These are phyloP conservation scores for Tricholoma flavovirens DNA, from an alignment of 768 basidiomycete genomes.

Conservation along the genomic window DNA sequence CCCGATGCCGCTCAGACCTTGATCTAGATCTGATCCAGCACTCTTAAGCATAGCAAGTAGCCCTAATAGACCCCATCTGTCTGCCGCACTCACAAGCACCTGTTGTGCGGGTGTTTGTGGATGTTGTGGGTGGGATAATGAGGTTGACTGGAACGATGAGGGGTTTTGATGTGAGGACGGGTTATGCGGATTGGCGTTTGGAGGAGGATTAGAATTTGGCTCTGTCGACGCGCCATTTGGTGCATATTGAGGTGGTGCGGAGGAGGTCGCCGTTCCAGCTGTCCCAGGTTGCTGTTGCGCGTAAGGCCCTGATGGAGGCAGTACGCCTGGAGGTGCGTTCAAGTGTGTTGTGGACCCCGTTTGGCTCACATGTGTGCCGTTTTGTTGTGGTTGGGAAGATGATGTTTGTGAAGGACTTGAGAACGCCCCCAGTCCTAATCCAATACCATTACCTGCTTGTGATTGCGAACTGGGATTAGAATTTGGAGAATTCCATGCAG, in stretches of 20 bases:
- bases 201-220: constrained; percentile 31
- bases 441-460: constrained; percentile 8
- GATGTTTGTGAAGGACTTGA: constrained; percentile 17
- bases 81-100: constrained; percentile 85
- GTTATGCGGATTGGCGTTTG: constrained; percentile 23
- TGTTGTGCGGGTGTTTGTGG: constrained; percentile 93
- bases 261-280: constrained; percentile 21
- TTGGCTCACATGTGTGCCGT: constrained; percentile 38
- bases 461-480: constrained; percentile 38
- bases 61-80: constrained; percentile 90
- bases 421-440: constrained; percentile 14
- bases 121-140: constrained; percentile 36
- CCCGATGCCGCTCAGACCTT: constrained; percentile 77
- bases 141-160: constrained; percentile 24
- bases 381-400: constrained; percentile 31
- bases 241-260: constrained; percentile 27
- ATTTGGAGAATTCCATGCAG: constrained; percentile 61
- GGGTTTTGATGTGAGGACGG: constrained; percentile 29
- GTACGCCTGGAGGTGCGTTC: constrained; percentile 44
- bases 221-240: constrained; percentile 33
- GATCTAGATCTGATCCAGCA: constrained; percentile 68
- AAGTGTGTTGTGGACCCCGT: constrained; percentile 41
- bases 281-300: constrained; percentile 21
- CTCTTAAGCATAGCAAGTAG: constrained; percentile 84
- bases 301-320: constrained; percentile 24